Conservation (phyloP, 441 rosid genomes). For the Gossypium armourianum region DNA sequence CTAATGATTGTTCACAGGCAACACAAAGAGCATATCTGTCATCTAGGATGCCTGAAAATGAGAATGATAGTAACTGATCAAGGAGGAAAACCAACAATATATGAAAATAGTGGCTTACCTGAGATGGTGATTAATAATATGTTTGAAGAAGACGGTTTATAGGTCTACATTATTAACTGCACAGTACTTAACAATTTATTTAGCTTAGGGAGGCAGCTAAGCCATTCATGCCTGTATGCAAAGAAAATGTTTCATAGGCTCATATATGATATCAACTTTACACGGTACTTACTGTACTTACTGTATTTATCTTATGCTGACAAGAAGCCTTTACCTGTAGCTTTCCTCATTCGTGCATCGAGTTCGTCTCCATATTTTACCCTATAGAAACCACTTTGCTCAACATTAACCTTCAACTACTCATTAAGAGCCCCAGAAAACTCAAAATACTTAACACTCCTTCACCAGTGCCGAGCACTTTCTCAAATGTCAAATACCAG, state of each 20-base stretch:
- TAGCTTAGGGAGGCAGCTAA: neutral
- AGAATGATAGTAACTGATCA: neutral
- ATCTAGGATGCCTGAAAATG: neutral
- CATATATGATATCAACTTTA: neutral
- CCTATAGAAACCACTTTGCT: neutral
- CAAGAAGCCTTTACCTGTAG: neutral
- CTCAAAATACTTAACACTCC: slow-evolving; percentile 27
- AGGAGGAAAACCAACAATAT: neutral
- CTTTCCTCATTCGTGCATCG: neutral
- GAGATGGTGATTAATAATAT: neutral
- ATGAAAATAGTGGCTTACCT: neutral
- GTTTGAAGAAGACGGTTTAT: neutral
- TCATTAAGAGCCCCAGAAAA: slow-evolving; percentile 31
- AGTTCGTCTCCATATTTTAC: neutral
- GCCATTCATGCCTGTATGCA: neutral
- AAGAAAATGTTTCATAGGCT: neutral
- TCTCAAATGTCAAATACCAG: slow-evolving; percentile 31
- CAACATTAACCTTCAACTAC: slow-evolving; percentile 21
- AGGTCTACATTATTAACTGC: neutral
- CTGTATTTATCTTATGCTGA: neutral
- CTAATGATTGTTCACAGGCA: slow-evolving; percentile 65
- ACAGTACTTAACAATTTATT: neutral
- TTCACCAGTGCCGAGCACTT: slow-evolving; percentile 24
- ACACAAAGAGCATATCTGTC: slow-evolving; percentile 43
- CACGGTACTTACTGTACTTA: neutral